A percentile compares a stretch with the other conserved stretches of the same genome.
Conservation (phyloP, 306 rosid species). For the Astragalus glycyphyllos region DNA sequence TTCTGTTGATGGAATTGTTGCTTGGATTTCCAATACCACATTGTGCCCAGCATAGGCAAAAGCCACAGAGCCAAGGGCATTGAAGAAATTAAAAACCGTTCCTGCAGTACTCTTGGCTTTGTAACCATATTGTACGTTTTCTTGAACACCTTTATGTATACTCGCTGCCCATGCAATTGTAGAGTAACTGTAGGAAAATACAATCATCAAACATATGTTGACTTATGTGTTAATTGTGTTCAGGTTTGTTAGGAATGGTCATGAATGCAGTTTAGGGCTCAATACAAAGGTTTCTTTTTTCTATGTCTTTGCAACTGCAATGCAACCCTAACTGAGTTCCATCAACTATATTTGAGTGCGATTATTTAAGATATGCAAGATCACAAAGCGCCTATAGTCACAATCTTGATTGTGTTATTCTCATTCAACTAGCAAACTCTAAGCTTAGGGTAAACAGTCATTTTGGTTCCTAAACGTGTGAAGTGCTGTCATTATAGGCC, state of each 20-base stretch:
- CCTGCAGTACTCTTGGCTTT: conserved; percentile 53
- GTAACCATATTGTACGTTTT: conserved; percentile 65
- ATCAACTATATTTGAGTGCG: no score
- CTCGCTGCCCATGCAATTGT: conserved; percentile 88
- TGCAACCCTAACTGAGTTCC: no score
- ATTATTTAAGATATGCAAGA: no score
- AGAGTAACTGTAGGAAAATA: conserved; percentile 67
- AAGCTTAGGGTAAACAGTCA: no score
- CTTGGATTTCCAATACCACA: conserved; percentile 93
- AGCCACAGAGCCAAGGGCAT: conserved; percentile 78
- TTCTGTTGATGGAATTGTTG: conserved; percentile 91
- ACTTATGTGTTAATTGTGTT: background rate
- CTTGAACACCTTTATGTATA: conserved; percentile 64
- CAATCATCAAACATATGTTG: background rate
- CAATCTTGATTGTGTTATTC: background rate
- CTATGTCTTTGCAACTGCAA: no score
- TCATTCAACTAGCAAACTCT: conserved; percentile 36
- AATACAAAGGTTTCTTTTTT: no score
- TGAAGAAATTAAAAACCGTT: conserved; percentile 65
- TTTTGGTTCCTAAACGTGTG: no score
- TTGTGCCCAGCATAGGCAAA: conserved; percentile 98
- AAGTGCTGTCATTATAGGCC: no score
- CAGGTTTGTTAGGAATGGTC: no score
- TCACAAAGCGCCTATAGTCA: no score
- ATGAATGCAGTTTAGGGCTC: no score